These are phyloP conservation scores for Starmerella cellae DNA, from an alignment of 805 yeast species.

Conservation along the genomic window DNA sequence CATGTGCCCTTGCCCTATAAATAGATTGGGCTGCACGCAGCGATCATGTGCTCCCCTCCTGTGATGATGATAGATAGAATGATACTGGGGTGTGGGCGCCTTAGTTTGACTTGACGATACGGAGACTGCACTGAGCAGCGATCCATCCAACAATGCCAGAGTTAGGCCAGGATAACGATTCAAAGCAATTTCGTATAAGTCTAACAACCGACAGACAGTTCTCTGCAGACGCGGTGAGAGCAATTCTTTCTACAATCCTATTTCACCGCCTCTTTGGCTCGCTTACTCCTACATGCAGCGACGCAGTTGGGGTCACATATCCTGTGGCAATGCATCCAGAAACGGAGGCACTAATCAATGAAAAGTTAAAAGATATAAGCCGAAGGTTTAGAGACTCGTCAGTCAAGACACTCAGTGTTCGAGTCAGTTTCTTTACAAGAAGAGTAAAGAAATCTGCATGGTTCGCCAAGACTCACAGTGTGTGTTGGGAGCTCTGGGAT, in stretches of 20 bases:
- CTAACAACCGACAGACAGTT: conserved; percentile 35
- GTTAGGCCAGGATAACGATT: not conserved
- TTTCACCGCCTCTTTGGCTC: conserved; percentile 60
- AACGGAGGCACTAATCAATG: conserved; percentile 16
- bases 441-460: conserved; percentile 38
- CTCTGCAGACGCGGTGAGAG: conserved; percentile 42
- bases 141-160: not conserved
- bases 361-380: conserved; percentile 11
- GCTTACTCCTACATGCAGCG: conserved; percentile 41
- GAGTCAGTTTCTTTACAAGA: conserved; percentile 25
- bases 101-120: too few species aligned
- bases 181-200: conserved; percentile 1
- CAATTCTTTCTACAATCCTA: conserved; percentile 52
- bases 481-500: conserved; percentile 63
- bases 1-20: too few species aligned
- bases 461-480: conserved; percentile 40
- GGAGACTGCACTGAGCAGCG: not conserved
- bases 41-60: too few species aligned
- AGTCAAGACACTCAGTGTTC: conserved; percentile 5
- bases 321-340: conserved; percentile 13
- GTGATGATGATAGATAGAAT: too few species aligned
- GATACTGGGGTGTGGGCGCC: too few species aligned
- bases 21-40: too few species aligned
- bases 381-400: conserved; percentile 14
- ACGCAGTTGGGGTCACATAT: conserved; percentile 46